Base-by-base conservation (phyloP, 805 yeast species). In the Hanseniaspora meyeri region DNA sequence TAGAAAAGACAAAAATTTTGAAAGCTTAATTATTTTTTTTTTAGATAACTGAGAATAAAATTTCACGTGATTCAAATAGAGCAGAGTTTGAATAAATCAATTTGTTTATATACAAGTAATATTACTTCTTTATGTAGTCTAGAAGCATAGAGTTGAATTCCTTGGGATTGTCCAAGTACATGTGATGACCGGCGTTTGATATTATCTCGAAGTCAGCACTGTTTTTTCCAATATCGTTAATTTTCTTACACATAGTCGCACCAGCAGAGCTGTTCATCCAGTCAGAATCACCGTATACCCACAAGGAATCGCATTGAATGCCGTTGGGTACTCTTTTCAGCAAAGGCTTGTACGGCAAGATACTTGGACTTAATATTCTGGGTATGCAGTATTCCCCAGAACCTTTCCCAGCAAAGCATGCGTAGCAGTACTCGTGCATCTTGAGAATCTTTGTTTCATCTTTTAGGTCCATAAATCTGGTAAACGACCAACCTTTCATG, bases 241-340 rank as follows among this genome's bases (percentile, higher is more conserved):
- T 66, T 48, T 66, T 67, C 12, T 70, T 64, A 16, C 71, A 74
- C 54, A 72, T 70, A 40, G 74, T 70, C 42, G 70, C 64, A 2
- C 88, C 88, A 12, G 83, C 85, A 48, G 72, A 74, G 54, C 73
- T 77, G 59, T 78, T 78, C 87, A 82, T 82, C 88, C 88, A 82
- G 65, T 82, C 88, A 40, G 67, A 70, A 58, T 81, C 86, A 10
- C 88, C 88, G 62, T 82, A 82, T 27, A 81, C 59, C 82, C 85
- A 80, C 34, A 80, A 65, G 14, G 63, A 57, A 6, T 64, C 63
- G 36, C 62, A 60, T 46, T 61, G 58, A 60, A 58, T 63, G 51
- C 74, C 66, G 49, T 60, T 69, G 16, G 72, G 80, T 61, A 74
- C 66, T 61, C 87, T 72, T 60, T 78, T 82, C 36, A 78, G 60